phyloP scores from a whole-genome alignment of 768 basidiomycete species.

The Guyanaporus albipodus region DNA sequence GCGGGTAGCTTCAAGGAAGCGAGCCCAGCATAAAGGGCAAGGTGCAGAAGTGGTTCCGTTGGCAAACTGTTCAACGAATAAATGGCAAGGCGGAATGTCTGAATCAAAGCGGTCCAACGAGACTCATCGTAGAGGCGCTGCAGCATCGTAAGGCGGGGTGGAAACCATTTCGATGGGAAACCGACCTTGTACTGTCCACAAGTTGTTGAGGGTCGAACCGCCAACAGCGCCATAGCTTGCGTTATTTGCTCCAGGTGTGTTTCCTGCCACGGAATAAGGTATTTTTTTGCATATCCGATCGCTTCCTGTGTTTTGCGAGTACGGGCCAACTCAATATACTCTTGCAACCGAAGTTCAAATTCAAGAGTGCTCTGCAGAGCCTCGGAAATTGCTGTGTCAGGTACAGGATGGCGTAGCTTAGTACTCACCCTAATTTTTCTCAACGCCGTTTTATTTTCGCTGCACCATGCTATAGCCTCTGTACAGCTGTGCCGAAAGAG shows the following conservation, averaged over 20 bases:
- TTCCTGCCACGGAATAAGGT: slow-evolving; percentile 78
- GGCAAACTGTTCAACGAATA: slow-evolving; percentile 87
- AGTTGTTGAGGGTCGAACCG: slow-evolving; percentile 64
- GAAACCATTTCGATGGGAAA: slow-evolving; percentile 7
- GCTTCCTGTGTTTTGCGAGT: slow-evolving; percentile 64
- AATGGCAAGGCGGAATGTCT: slow-evolving; percentile 80
- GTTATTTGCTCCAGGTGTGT: slow-evolving; percentile 76
- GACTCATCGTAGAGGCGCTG: slow-evolving; percentile 80
- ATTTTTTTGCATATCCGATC: slow-evolving; percentile 77
- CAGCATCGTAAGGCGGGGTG: slow-evolving; percentile 8
- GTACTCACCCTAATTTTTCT: slow-evolving; percentile 78
- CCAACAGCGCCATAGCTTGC: slow-evolving; percentile 73
- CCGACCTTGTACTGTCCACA: slow-evolving; percentile 78
- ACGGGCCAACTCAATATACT: slow-evolving; percentile 90
- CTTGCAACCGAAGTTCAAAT: slow-evolving; percentile 93
- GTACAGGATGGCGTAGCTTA: slow-evolving; percentile 7
- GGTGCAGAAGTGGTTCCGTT: slow-evolving; percentile 78
- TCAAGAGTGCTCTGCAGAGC: slow-evolving; percentile 80
- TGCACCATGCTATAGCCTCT: slow-evolving; percentile 93
- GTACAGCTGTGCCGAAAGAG: slow-evolving; percentile 71
- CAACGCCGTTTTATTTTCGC: slow-evolving; percentile 89
- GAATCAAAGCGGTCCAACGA: slow-evolving; percentile 73
- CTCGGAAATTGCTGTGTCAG: slow-evolving; percentile 16
- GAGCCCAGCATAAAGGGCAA: slow-evolving; percentile 88
- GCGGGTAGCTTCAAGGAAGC: slow-evolving; percentile 86